Evolutionary conservation across 208 protist genomes (phyloP), one percentile per base, ranked within the genome.

Genomic region (Entamoeba histolytica): DNA sequence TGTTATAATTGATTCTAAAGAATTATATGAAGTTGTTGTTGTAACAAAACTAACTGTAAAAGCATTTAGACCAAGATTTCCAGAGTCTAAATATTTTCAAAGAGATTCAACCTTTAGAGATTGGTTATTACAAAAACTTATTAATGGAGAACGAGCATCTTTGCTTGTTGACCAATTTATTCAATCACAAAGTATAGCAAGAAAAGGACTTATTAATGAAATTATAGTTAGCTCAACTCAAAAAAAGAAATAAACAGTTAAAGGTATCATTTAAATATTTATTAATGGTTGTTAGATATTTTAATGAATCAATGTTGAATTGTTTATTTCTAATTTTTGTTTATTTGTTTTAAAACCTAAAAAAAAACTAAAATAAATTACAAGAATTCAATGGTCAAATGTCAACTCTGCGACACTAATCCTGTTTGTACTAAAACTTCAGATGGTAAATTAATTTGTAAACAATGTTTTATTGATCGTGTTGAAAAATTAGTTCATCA

Each of bases 401-500:
- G 55, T 69, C 23, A 14, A 69, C 12, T 28, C 17, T 69, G 55
- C 2, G 17, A 69, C 12, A 23, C 23, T 14, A 69, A 69, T 23
- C 55, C 55, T 69, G 55, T 69, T 14, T 69, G 55, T 3, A 69
- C 55, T 28, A 69, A 69, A 69, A 69, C 55, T 23, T 23, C 55
- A 69, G 55, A 69, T 14, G 55, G 55, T 23, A 23, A 69, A 23
- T 69, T 69, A 23, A 23, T 69, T 23, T 69, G 55, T 69, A 69
- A 69, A 69, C 12, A 14, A 23, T 69, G 55, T 69, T 69, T 69
- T 69, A 69, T 69, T 69, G 55, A 69, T 28, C 12, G 55, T 28
- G 55, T 99, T 93, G 98, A 99, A 94, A 94, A 93, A 23, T 98
- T 99, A 94, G 96, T 99, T 5, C 98, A 99, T 95, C 92, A 97